phyloP scores from a whole-genome alignment of 2,329 filamentous ascomycete species.

The Drechslerella dactyloides region DNA sequence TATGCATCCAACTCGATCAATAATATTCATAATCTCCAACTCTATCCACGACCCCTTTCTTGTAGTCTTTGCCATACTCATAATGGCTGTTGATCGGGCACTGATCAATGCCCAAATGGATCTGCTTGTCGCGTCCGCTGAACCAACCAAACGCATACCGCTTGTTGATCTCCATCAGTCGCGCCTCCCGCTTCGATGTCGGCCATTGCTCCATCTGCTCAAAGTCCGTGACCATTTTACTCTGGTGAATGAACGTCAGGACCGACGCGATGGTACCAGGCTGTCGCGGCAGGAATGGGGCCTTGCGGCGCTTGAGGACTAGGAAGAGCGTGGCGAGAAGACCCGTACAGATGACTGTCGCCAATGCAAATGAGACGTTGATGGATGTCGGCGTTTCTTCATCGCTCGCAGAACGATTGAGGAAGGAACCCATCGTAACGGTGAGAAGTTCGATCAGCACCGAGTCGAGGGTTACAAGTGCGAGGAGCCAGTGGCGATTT shows the following conservation, averaged over 20 bases:
- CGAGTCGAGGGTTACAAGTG: conserved; percentile 72
- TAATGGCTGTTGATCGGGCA: conserved; percentile 42
- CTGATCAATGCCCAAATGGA: conserved; percentile 78
- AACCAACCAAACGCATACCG: conserved; percentile 81
- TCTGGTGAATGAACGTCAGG: conserved; percentile 78
- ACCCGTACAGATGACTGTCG: conserved; percentile 70
- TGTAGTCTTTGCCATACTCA: conserved; percentile 48
- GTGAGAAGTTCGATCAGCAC: conserved; percentile 76
- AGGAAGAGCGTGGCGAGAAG: conserved; percentile 67
- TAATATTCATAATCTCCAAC: conserved; percentile 48
- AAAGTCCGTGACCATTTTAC: conserved; percentile 78
- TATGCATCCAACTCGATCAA: conserved; percentile 5
- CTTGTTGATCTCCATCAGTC: conserved; percentile 68
- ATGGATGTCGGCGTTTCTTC: conserved; percentile 70
- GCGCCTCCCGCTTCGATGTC: conserved; percentile 67
- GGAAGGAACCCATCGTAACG: conserved; percentile 71
- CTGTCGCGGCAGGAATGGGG: conserved; percentile 76
- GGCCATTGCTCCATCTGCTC: conserved; percentile 71
- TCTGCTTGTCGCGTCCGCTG: conserved; percentile 72
- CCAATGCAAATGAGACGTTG: conserved; percentile 69
- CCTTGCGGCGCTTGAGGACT: conserved; percentile 69
- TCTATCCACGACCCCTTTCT: conserved; percentile 41
- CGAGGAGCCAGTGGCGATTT: conserved; percentile 71
- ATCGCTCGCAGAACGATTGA: conserved; percentile 62
- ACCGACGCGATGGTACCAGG: conserved; percentile 79